phyloP scores from a whole-genome alignment of 2,329 filamentous ascomycete species.

The Aspergillus pseudonomiae region DNA sequence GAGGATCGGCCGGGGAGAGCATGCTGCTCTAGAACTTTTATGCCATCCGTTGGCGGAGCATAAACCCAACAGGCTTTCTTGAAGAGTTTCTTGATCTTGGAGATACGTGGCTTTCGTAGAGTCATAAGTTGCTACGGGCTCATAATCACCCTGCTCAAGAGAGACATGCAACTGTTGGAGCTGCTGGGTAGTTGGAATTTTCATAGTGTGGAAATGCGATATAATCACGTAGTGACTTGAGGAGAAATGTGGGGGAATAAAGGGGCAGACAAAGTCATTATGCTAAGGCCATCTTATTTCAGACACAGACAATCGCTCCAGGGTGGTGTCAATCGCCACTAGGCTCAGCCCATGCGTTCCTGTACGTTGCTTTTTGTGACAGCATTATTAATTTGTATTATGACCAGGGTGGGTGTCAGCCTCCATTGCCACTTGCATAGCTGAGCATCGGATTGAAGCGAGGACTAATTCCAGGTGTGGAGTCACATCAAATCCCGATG shows the following conservation, averaged over 20 bases:
- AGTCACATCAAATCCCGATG: no score
- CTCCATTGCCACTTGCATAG: no score
- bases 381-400: no score
- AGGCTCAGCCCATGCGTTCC: neutral
- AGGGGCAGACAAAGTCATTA: neutral
- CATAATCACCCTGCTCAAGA: neutral
- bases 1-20: conserved; percentile 9
- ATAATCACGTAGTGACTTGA: neutral
- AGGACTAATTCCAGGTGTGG: no score
- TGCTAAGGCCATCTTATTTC: neutral
- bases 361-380: no score
- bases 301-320: neutral
- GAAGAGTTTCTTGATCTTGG: neutral
- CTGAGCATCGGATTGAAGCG: no score
- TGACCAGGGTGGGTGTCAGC: no score
- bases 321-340: neutral
- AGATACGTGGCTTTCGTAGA: neutral
- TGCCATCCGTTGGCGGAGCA: conserved; percentile 1
- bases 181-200: neutral
- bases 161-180: neutral
- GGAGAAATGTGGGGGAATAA: neutral
- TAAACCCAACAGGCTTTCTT: conserved; percentile 1
- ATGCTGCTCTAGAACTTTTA: neutral
- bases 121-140: neutral
- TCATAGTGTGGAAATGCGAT: neutral